Percentiles rank a stretch among this genome's conserved stretches.
phyloP scores from a whole-genome alignment of 768 basidiomycete genomes.

The Phaeotremella skinneri region DNA sequence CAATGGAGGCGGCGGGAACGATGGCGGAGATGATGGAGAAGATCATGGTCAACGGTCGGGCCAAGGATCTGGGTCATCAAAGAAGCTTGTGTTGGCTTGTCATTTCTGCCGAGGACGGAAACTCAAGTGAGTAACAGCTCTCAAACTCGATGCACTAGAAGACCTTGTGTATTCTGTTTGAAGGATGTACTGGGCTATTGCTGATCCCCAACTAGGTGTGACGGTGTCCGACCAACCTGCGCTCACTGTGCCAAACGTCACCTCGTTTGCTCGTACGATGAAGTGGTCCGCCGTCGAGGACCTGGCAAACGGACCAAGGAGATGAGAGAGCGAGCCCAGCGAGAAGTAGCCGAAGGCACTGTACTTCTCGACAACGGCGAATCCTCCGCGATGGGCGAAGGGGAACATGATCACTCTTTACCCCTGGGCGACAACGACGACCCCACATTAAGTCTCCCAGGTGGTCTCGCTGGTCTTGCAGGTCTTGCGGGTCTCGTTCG shows the following conservation, averaged over 20 bases:
- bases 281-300: slow-evolving; percentile 49
- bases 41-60: slow-evolving; percentile 4
- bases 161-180: neutral
- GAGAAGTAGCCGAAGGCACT: slow-evolving; percentile 16
- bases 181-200: neutral
- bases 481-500: neutral
- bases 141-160: neutral
- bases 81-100: slow-evolving; percentile 49
- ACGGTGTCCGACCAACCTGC: slow-evolving; percentile 48
- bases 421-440: neutral
- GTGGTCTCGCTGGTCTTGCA: slow-evolving; percentile 1
- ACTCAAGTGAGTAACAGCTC: slow-evolving; percentile 46
- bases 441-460: neutral
- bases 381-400: too few species aligned
- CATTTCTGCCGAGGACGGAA: slow-evolving; percentile 53
- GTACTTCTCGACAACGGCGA: neutral
- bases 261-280: slow-evolving; percentile 49
- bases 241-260: slow-evolving; percentile 47
- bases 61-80: neutral
- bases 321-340: slow-evolving; percentile 31
- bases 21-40: slow-evolving; percentile 10
- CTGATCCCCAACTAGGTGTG: slow-evolving; percentile 37
- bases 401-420: neutral
- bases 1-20: slow-evolving; percentile 9
- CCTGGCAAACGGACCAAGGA: slow-evolving; percentile 53